Conservation (phyloP, 2,329 filamentous ascomycete genomes). For the Thielaviopsis populi region DNA sequence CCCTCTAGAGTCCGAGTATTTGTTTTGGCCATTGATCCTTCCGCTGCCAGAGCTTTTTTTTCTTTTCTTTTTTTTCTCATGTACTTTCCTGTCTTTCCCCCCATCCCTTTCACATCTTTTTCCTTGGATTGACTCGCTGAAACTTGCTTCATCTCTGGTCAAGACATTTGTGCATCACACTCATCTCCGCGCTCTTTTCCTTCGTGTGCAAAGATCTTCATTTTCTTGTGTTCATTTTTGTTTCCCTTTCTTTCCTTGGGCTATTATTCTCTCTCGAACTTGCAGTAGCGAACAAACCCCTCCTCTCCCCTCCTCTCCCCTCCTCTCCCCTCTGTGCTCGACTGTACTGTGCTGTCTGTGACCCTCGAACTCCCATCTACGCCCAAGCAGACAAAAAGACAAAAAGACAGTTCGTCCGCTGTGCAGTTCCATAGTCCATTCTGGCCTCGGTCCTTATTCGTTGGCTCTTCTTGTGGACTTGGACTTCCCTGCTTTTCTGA, state of each 20-base stretch:
- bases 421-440: too few relatives aligned
- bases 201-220: background rate
- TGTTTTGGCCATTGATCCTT: constrained; percentile 5
- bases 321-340: too few relatives aligned
- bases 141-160: constrained; percentile 3
- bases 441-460: background rate
- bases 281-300: background rate
- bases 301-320: background rate
- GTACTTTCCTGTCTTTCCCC: background rate
- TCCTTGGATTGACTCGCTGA: background rate
- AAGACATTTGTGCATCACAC: background rate
- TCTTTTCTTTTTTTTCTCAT: background rate
- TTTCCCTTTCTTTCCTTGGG: background rate
- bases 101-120: background rate
- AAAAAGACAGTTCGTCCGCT: background rate
- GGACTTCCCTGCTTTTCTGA: background rate
- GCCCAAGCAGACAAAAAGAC: background rate
- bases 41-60: background rate
- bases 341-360: background rate
- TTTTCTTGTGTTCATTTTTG: too few relatives aligned
- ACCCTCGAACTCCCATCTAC: background rate
- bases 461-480: background rate
- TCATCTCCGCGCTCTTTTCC: background rate
- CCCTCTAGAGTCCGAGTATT: constrained; percentile 1
- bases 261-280: background rate